Percentiles rank a stretch among this genome's conserved stretches.
Evolutionary conservation across 2,329 filamentous ascomycete species (phyloP).

Genomic region (Zalaria obscura): DNA sequence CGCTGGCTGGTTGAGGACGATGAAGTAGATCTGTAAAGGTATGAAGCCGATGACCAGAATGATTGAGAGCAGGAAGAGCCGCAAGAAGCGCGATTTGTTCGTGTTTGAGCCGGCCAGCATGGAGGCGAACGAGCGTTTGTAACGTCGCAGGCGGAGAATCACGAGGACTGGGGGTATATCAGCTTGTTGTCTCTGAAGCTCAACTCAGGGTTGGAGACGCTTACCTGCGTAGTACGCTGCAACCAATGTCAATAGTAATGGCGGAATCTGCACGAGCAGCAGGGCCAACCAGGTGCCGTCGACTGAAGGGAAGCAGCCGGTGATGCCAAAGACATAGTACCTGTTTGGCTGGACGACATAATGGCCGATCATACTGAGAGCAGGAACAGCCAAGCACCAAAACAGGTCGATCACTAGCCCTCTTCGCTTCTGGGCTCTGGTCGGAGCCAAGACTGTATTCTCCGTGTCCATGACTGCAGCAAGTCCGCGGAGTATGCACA

Average conservation of each 20-base stretch:
- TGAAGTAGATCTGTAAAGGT: slow-evolving; percentile 37
- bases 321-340: slow-evolving; percentile 43
- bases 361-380: slow-evolving; percentile 41
- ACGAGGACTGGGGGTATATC: slow-evolving; percentile 35
- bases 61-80: slow-evolving; percentile 44
- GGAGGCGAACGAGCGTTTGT: slow-evolving; percentile 42
- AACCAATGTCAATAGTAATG: slow-evolving; percentile 37
- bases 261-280: slow-evolving; percentile 41
- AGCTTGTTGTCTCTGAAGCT: not conserved
- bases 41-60: slow-evolving; percentile 35
- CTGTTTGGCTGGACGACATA: slow-evolving; percentile 45
- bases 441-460: slow-evolving; percentile 36
- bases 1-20: slow-evolving; percentile 27
- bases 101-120: slow-evolving; percentile 40
- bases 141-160: slow-evolving; percentile 44
- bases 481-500: slow-evolving; percentile 46
- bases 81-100: slow-evolving; percentile 46
- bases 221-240: slow-evolving; percentile 44
- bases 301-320: slow-evolving; percentile 42
- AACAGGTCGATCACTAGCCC: slow-evolving; percentile 36
- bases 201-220: slow-evolving; percentile 12
- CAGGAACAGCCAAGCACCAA: slow-evolving; percentile 42
- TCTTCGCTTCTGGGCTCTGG: slow-evolving; percentile 30
- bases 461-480: slow-evolving; percentile 47
- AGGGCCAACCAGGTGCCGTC: slow-evolving; percentile 45